Evolutionary conservation across 345 rosid species (phyloP), one percentile per base, ranked within the genome.

Genomic region (Brassica nigra): DNA sequence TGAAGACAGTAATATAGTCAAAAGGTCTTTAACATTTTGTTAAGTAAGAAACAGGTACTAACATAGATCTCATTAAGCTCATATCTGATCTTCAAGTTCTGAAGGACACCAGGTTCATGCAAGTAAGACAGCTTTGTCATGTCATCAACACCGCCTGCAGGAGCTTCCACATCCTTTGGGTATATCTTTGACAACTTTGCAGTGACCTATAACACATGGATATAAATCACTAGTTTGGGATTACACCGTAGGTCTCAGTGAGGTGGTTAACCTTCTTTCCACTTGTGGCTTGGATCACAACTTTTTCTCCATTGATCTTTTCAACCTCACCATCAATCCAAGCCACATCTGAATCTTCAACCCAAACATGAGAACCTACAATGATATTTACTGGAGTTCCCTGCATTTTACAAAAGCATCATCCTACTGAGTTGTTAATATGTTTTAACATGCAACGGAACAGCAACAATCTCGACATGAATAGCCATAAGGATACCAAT

Each of bases 311-410:
- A 29, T 76, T 87, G 75, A 95, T 91, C 80, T 91, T 92, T 62
- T 74, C 70, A 76, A 95, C 95, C 66, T 66, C 79, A 49, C 99
- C 99, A 78, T 90, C 93, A 79, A 88, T 76, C 97, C 99, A 95
- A 81, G 95, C 91, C 54, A 70, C 34, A 0, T 85, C 92, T 7
- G 87, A 63, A 82, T 95, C 95, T 84, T 92, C 99, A 30, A 80
- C 88, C 99, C 97, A 95, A 79, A 91, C 92, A 28, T 95, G 91
- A 81, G 99, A 95, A 68, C 99, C 95, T 2, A 90, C 97, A 69
- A 85, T 91, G 64, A 95, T 92, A 76, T 92, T 95, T 65, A 88
- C 97, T 1, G 88, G 83, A 82, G 94, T 88, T 82, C 87, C 99
- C 99, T 95, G 87, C 84, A 83, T 14, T 76, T 66, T 47, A 47